phyloP scores from a whole-genome alignment of 192 early-diverging fungal species.

The Backusella tarrabulga region DNA sequence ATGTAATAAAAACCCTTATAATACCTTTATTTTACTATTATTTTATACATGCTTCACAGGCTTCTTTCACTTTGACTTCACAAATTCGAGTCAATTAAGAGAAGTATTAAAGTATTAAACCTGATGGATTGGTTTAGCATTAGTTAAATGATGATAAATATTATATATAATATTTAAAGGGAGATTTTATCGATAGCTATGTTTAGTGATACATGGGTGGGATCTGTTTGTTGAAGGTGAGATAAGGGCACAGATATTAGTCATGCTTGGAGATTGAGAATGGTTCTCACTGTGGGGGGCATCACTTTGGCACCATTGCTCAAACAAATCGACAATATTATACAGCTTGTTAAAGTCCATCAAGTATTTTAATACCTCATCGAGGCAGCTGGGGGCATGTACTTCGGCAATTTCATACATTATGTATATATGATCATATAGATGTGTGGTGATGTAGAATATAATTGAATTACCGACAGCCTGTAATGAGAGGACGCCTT shows the following conservation, averaged over 20 bases:
- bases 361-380: neutral
- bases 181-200: neutral
- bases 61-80: neutral
- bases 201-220: neutral
- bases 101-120: neutral
- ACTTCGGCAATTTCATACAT: constrained; percentile 11
- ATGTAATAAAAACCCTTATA: no score
- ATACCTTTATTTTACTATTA: no score
- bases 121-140: neutral
- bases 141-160: neutral
- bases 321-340: neutral
- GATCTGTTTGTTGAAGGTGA: neutral
- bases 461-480: neutral
- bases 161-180: neutral
- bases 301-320: neutral
- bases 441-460: neutral
- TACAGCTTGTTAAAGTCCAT: neutral
- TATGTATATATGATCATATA: neutral
- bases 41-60: no score
- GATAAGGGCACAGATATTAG: neutral
- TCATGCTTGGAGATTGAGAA: neutral
- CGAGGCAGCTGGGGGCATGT: neutral
- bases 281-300: neutral
- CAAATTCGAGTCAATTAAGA: neutral
- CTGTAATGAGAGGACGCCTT: constrained; percentile 7